Evolutionary conservation across 2,329 filamentous ascomycete genomes (phyloP).

Genomic region (Dactylellina parvicollis): DNA sequence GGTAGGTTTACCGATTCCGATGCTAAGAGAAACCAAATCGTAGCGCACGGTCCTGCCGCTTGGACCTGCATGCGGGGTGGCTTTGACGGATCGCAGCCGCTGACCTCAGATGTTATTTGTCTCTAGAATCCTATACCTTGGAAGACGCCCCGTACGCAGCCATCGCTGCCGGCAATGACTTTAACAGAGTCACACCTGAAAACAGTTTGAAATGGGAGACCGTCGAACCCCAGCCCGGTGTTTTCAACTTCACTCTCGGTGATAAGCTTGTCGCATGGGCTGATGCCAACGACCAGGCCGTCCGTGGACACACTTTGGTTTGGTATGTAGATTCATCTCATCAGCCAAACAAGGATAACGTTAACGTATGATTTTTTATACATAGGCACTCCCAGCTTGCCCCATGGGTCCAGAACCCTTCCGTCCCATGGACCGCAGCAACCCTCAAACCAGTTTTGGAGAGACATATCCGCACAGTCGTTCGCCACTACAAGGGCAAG

Average conservation of each 20-base stretch:
- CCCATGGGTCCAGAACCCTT: slow-evolving; percentile 53
- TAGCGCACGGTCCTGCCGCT: slow-evolving; percentile 36
- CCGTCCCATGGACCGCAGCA: slow-evolving; percentile 42
- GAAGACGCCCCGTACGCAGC: slow-evolving; percentile 48
- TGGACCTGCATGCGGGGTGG: slow-evolving; percentile 19
- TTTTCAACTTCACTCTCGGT: slow-evolving; percentile 70
- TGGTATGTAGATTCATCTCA: slow-evolving; percentile 21
- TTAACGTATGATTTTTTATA: background rate
- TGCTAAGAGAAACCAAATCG: slow-evolving; percentile 4
- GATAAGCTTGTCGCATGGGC: slow-evolving; percentile 67
- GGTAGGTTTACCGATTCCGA: slow-evolving; percentile 25
- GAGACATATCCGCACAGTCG: slow-evolving; percentile 70
- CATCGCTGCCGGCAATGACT: slow-evolving; percentile 44
- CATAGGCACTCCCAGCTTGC: slow-evolving; percentile 56
- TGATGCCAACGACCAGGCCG: slow-evolving; percentile 64
- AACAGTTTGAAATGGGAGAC: slow-evolving; percentile 68
- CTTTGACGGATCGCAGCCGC: slow-evolving; percentile 24
- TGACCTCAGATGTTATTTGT: slow-evolving; percentile 18
- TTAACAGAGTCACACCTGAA: slow-evolving; percentile 54
- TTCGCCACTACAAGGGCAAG: slow-evolving; percentile 69
- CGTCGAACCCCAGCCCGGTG: slow-evolving; percentile 68
- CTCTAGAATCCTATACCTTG: slow-evolving; percentile 46
- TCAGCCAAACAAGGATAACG: background rate
- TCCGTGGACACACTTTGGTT: slow-evolving; percentile 70
- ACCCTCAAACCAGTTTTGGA: slow-evolving; percentile 69